Conservation (phyloP, 306 rosid species). For the Dryas octopetala region DNA sequence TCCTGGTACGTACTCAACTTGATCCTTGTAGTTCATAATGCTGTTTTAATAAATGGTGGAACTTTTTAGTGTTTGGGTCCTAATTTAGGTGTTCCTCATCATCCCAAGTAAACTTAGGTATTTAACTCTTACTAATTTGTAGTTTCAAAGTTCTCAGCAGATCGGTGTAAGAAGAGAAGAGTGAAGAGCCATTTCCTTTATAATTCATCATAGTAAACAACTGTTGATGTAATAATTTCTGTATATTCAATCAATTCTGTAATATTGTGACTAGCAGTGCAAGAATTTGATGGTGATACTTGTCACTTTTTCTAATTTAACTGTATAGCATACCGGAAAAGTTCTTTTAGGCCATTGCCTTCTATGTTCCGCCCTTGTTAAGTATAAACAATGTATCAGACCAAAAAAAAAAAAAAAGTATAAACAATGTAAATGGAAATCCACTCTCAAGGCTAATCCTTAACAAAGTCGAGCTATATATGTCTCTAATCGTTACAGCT, state of each 20-base stretch:
- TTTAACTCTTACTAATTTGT: not conserved
- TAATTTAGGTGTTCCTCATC: too few relatives aligned
- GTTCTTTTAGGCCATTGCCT: not conserved
- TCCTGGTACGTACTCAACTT: not conserved
- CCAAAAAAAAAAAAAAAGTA: too few relatives aligned
- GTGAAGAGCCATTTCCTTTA: not conserved
- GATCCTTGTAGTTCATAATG: not conserved
- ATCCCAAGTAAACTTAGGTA: too few relatives aligned
- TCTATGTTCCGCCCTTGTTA: too few relatives aligned
- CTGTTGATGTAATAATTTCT: not conserved
- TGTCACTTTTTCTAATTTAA: not conserved
- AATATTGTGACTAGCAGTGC: not conserved
- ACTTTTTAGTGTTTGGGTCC: not conserved
- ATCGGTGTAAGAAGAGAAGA: not conserved
- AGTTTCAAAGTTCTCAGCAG: not conserved
- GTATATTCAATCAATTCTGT: not conserved
- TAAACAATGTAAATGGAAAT: too few relatives aligned
- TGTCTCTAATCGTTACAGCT: too few relatives aligned
- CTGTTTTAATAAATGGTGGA: not conserved
- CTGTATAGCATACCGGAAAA: not conserved
- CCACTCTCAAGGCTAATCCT: too few relatives aligned
- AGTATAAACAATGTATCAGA: too few relatives aligned
- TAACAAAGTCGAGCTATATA: too few relatives aligned
- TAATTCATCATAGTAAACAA: not conserved
- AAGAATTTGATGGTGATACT: not conserved